Percentiles rank a stretch among this genome's conserved stretches.
phyloP scores from a whole-genome alignment of 108 stramenopile genomes.

The Skeletonema grethae region DNA sequence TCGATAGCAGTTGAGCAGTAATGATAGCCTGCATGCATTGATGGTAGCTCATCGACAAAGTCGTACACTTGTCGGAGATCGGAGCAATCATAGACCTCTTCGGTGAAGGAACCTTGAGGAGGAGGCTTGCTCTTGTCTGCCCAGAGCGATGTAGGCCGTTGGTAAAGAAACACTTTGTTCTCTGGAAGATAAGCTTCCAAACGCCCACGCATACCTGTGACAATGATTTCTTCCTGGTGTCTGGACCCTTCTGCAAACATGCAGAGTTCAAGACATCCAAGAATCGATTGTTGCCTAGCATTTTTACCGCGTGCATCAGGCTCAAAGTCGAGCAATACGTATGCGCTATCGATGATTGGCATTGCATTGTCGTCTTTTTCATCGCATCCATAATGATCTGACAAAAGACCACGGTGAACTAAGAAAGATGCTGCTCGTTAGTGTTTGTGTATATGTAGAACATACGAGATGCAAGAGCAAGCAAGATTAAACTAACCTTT shows the following conservation, averaged over 20 bases:
- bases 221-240: slow-evolving; percentile 89
- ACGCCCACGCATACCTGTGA: slow-evolving; percentile 83
- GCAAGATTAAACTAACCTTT: slow-evolving; percentile 21
- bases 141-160: slow-evolving; percentile 68
- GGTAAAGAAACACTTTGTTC: slow-evolving; percentile 80
- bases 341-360: slow-evolving; percentile 86
- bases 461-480: background rate
- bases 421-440: slow-evolving; percentile 9
- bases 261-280: slow-evolving; percentile 83
- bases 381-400: slow-evolving; percentile 58
- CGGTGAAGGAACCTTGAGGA: slow-evolving; percentile 55
- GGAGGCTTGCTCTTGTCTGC: slow-evolving; percentile 75
- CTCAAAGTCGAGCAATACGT: slow-evolving; percentile 72
- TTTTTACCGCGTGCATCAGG: slow-evolving; percentile 1
- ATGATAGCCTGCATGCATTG: slow-evolving; percentile 67
- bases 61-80: slow-evolving; percentile 71
- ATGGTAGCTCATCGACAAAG: slow-evolving; percentile 59
- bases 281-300: slow-evolving; percentile 33
- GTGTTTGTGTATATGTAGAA: background rate
- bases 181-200: slow-evolving; percentile 86
- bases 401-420: slow-evolving; percentile 69
- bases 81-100: slow-evolving; percentile 73
- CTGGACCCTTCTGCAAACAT: slow-evolving; percentile 88
- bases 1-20: slow-evolving; percentile 84
- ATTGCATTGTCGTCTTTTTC: slow-evolving; percentile 23